phyloP scores from a whole-genome alignment of 1,139 yeast genomes.

The Saccharomyces uvarum region DNA sequence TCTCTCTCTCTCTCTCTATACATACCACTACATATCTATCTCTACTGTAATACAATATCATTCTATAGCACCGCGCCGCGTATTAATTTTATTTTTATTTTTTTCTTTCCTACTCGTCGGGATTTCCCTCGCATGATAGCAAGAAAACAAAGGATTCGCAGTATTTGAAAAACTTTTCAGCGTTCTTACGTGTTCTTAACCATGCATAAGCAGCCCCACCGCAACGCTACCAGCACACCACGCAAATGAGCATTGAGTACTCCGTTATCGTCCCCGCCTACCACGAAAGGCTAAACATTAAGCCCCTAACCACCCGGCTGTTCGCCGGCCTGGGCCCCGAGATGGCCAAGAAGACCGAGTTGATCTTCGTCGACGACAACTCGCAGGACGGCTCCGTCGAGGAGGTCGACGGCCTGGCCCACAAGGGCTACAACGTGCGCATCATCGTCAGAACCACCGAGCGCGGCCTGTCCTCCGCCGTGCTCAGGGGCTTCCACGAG shows the following conservation, averaged over 20 bases:
- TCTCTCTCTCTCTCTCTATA: not conserved
- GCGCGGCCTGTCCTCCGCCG: constrained; percentile 42
- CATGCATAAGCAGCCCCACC: too few relatives aligned
- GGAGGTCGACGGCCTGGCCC: constrained; percentile 37
- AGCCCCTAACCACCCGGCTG: constrained; percentile 39
- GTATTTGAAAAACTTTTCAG: not conserved
- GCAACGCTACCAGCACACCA: not conserved
- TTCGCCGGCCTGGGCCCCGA: constrained; percentile 40
- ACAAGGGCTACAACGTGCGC: constrained; percentile 39
- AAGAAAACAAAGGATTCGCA: not conserved
- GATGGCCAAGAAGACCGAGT: constrained; percentile 36
- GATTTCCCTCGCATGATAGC: not conserved
- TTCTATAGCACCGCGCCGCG: constrained; percentile 1
- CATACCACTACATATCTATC: not conserved
- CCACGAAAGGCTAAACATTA: constrained; percentile 40
- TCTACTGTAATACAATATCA: not conserved
- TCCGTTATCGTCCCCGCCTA: constrained; percentile 42
- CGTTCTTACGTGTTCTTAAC: not conserved
- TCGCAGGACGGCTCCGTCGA: constrained; percentile 44
- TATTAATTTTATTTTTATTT: not conserved
- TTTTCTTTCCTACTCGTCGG: not conserved
- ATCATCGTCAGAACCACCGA: constrained; percentile 42
- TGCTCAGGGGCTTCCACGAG: constrained; percentile 38
- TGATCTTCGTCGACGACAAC: constrained; percentile 43
- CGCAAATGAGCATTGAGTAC: constrained; percentile 34